Evolutionary conservation across 23 red algal genomes (phyloP).

Genomic region (Chondrus crispus): DNA sequence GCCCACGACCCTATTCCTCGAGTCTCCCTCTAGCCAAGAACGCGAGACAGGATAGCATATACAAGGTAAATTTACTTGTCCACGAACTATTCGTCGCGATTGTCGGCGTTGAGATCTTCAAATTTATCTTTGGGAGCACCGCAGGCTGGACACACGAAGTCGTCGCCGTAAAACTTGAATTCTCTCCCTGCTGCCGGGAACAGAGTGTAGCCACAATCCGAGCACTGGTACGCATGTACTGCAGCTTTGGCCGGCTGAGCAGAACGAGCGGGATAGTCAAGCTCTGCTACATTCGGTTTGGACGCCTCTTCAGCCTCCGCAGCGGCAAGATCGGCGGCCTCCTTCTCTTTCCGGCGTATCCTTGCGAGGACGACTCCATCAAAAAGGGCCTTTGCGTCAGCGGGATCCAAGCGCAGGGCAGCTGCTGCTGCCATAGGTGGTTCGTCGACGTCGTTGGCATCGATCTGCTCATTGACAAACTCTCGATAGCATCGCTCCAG

Average conservation of each 20-base stretch:
- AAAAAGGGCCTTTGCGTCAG: slow-evolving; percentile 39
- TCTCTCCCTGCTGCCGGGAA: slow-evolving; percentile 85
- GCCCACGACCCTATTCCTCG: too few species aligned
- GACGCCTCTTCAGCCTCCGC: slow-evolving; percentile 49
- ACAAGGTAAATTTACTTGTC: too few species aligned
- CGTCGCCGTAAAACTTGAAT: slow-evolving; percentile 85
- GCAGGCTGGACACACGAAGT: slow-evolving; percentile 93
- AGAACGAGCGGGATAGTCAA: slow-evolving; percentile 60
- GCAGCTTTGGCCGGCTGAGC: slow-evolving; percentile 62
- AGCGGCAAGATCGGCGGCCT: slow-evolving; percentile 37
- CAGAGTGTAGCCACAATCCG: slow-evolving; percentile 88
- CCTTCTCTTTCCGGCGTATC: neutral
- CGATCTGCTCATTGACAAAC: slow-evolving; percentile 48
- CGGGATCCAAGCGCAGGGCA: slow-evolving; percentile 30
- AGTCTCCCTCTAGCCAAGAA: too few species aligned
- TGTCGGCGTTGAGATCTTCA: slow-evolving; percentile 64
- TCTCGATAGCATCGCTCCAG: slow-evolving; percentile 57
- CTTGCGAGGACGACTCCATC: slow-evolving; percentile 38
- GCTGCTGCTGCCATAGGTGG: slow-evolving; percentile 47
- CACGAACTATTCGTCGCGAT: too few species aligned
- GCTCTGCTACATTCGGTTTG: slow-evolving; percentile 30
- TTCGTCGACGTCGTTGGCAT: slow-evolving; percentile 30
- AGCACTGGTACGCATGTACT: slow-evolving; percentile 82
- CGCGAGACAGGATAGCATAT: too few species aligned
- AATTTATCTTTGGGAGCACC: slow-evolving; percentile 88